Percentiles rank a stretch among this genome's conserved stretches.
phyloP scores from a whole-genome alignment of 768 basidiomycete genomes.

The Boletus rex-veris region DNA sequence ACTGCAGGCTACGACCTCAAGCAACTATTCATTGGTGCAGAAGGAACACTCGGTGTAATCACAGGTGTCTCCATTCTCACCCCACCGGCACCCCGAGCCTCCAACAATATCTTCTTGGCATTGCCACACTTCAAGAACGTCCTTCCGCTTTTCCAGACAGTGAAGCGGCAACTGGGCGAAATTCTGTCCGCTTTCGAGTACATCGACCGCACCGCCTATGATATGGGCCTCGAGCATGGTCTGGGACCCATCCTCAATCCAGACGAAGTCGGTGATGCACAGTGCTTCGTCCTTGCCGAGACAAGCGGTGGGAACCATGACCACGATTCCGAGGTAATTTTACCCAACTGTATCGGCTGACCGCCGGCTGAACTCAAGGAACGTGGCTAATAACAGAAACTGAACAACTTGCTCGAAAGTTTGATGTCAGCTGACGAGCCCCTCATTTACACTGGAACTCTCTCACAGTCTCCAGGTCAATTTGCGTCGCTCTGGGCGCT shows the following conservation, averaged over 20 bases:
- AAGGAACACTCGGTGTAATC: constrained; percentile 93
- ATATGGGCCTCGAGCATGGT: constrained; percentile 79
- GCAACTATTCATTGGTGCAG: constrained; percentile 96
- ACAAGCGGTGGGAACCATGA: constrained; percentile 91
- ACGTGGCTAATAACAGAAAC: constrained; percentile 61
- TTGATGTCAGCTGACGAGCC: constrained; percentile 70
- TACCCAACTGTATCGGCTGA: constrained; percentile 2
- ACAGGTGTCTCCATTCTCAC: constrained; percentile 95
- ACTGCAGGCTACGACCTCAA: constrained; percentile 92
- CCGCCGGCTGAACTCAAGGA: constrained; percentile 7
- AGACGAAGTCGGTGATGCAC: constrained; percentile 70
- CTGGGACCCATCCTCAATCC: constrained; percentile 74
- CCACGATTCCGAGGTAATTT: constrained; percentile 85
- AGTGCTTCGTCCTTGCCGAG: constrained; percentile 90
- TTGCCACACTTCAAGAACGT: constrained; percentile 85
- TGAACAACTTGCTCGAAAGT: constrained; percentile 71
- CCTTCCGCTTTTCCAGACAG: constrained; percentile 76
- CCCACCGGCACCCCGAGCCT: constrained; percentile 74
- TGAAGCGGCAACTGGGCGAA: constrained; percentile 83
- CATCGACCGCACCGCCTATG: constrained; percentile 83
- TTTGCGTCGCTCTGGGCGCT: constrained; percentile 88
- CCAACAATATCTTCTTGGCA: constrained; percentile 90
- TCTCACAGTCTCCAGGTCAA: constrained; percentile 88
- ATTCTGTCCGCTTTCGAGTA: constrained; percentile 98
- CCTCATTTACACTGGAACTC: constrained; percentile 83